Conservation (phyloP, 306 rosid species). For the Rubus idaeus region DNA sequence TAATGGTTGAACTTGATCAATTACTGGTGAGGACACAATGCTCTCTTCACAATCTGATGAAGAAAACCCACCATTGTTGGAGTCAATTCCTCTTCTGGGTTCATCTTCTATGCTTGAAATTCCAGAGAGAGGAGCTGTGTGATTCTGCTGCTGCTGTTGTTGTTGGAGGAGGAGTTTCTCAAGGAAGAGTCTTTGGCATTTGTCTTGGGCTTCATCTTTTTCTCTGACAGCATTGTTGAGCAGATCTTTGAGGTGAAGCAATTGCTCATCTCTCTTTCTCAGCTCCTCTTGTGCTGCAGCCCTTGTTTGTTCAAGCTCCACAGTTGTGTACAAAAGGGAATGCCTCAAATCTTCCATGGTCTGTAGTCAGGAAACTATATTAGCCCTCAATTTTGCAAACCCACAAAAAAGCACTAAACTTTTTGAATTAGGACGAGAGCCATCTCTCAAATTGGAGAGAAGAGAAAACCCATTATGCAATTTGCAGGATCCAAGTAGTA, state of each 20-base stretch:
- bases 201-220: constrained; percentile 81
- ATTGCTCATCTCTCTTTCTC: constrained; percentile 75
- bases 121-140: constrained; percentile 70
- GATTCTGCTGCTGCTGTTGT: constrained; percentile 38
- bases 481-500: constrained; percentile 8
- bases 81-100: constrained; percentile 72
- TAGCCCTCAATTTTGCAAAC: constrained; percentile 23
- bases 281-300: constrained; percentile 73
- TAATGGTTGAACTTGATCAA: constrained; percentile 50
- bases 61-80: constrained; percentile 72
- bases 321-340: constrained; percentile 56
- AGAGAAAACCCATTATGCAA: constrained; percentile 25
- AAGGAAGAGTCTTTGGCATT: constrained; percentile 55
- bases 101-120: constrained; percentile 96
- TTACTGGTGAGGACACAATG: constrained; percentile 86
- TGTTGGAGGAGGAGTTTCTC: constrained; percentile 55
- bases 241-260: constrained; percentile 59
- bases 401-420: background rate
- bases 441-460: background rate
- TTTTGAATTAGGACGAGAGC: background rate
- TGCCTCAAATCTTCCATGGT: constrained; percentile 76
- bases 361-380: constrained; percentile 38
- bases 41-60: constrained; percentile 98
- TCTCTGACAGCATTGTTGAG: constrained; percentile 65
- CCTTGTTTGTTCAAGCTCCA: constrained; percentile 83